Conservation (phyloP, 768 basidiomycete genomes). For the Galerina marginata region DNA sequence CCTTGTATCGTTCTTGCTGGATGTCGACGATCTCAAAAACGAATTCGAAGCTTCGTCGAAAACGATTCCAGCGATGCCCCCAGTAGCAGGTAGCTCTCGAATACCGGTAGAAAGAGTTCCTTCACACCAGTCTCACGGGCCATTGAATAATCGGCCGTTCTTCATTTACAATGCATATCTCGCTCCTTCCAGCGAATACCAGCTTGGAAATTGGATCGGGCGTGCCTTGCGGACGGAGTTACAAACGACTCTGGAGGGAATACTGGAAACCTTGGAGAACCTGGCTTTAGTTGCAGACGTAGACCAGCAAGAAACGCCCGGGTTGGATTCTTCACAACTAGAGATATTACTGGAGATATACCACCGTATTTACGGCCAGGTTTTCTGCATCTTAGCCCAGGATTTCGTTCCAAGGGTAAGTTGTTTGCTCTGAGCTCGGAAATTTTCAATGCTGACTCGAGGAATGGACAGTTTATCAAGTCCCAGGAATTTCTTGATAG, state of each 20-base stretch:
- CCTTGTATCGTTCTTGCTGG: constrained; percentile 16
- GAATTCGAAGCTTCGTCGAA: constrained; percentile 3
- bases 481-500: neutral
- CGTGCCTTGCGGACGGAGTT: neutral
- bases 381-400: neutral
- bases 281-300: neutral
- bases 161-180: constrained; percentile 17
- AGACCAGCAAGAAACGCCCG: neutral
- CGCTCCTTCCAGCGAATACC: constrained; percentile 1
- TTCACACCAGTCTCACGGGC: constrained; percentile 8
- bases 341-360: constrained; percentile 9
- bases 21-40: constrained; percentile 16
- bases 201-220: constrained; percentile 7
- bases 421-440: neutral
- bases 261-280: neutral
- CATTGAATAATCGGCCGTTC: constrained; percentile 12
- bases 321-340: constrained; percentile 6
- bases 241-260: neutral
- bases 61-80: neutral
- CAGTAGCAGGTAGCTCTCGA: constrained; percentile 5
- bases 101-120: neutral
- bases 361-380: constrained; percentile 6
- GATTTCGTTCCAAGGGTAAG: constrained; percentile 6
- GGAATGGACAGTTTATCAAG: neutral
- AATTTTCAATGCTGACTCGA: neutral